Base-by-base conservation (phyloP, 352 stramenopile species). In the Phytophthora melonis region DNA sequence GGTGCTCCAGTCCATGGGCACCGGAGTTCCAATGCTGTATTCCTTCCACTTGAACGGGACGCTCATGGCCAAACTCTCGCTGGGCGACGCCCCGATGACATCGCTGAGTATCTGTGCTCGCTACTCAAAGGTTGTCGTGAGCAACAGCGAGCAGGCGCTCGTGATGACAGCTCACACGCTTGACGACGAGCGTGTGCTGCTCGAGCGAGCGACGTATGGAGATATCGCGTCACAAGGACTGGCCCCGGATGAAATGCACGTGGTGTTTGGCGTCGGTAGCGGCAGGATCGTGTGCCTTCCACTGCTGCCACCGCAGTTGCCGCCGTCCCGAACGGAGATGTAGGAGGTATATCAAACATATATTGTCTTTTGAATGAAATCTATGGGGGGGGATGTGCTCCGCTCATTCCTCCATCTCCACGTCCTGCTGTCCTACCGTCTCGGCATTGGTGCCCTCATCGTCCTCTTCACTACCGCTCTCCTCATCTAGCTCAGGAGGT, bases 331-430 rank as follows among this genome's bases (percentile, higher is more conserved):
- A 4, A 68, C 66, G 10, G 73, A 80, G 27, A 81, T 78, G 55
- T 82, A 78, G 32, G 27, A 72, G 50, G 63, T 68, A 63, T 71
- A 80, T 78, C 73, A 73, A 75, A 73, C 66, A 89, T 80, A 80
- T 62, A 81, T 78, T 82, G 53, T 63, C 58, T 67, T 68, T 70
- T 66, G 78, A 82, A 86, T 66, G 78, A 82, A 86, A 88, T 86
- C 71, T 91, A 87, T 88, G 36, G 25, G 57, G 50, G 30, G 30
- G 0, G 36, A 58, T 70, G 63, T 68, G 68, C 64, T 69, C 72
- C 66, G 64, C 64, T 89, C 74, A 92, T 74, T 85, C 85, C 70
- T 94, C 86, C 89, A 96, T 96, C 43, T 94, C 89, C 47, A 95
- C 86, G 56, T 95, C 88, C 59, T 93, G 80, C 32, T 86, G 67